Percentiles rank a stretch among this genome's conserved stretches.
phyloP scores from a whole-genome alignment of 176 grass and related monocot genomes.

The Aegilops tauschii region DNA sequence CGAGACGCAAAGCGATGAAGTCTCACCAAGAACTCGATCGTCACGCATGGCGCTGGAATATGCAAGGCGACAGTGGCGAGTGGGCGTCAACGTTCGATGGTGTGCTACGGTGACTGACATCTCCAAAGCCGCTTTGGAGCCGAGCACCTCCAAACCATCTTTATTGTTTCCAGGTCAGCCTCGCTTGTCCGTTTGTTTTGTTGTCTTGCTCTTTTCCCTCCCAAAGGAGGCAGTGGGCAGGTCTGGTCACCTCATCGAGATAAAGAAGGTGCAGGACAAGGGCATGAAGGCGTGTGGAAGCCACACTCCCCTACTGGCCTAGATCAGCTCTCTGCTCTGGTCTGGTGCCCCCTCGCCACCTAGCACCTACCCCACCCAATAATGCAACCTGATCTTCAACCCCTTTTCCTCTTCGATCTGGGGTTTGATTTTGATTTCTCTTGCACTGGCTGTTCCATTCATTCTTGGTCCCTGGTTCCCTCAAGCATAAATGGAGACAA shows the following conservation, averaged over 20 bases:
- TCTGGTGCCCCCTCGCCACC: not conserved
- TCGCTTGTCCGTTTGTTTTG: slow-evolving; percentile 26
- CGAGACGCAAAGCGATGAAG: not conserved
- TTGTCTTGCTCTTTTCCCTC: slow-evolving; percentile 27
- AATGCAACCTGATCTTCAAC: not conserved
- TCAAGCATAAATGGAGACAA: not conserved
- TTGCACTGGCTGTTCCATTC: not conserved
- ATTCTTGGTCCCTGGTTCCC: not conserved
- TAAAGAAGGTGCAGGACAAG: slow-evolving; percentile 21
- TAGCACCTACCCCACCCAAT: slow-evolving; percentile 3
- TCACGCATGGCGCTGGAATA: not conserved
- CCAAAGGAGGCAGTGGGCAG: not conserved
- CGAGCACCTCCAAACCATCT: slow-evolving; percentile 7
- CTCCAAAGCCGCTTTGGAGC: slow-evolving; percentile 8
- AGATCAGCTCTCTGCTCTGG: not conserved
- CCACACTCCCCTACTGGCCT: slow-evolving; percentile 39
- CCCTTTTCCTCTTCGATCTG: too few species aligned
- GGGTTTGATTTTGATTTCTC: not conserved
- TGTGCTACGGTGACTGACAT: not conserved
- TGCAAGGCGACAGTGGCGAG: not conserved
- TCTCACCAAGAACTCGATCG: not conserved
- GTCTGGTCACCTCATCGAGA: slow-evolving; percentile 3
- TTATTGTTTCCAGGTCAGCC: slow-evolving; percentile 12
- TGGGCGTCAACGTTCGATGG: slow-evolving; percentile 31
- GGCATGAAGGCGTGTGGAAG: slow-evolving; percentile 31